Conservation (phyloP, 2,329 filamentous ascomycete genomes). For the Cladorrhinum sp. region DNA sequence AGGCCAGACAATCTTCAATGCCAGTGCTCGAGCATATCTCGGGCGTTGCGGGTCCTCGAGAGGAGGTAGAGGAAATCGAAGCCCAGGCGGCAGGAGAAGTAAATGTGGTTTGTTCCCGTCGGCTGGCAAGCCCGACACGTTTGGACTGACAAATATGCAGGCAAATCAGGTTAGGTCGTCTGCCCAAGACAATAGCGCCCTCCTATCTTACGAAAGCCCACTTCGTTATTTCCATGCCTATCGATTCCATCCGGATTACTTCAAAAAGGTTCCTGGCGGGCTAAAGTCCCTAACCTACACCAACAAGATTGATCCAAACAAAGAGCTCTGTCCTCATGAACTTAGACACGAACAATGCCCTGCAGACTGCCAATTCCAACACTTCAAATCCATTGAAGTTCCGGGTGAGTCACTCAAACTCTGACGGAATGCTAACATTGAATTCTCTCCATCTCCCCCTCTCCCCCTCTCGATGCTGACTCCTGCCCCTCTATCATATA, state of each 20-base stretch:
- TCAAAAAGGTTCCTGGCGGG: slow-evolving; percentile 66
- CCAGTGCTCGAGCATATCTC: slow-evolving; percentile 34
- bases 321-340: slow-evolving; percentile 74
- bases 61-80: slow-evolving; percentile 29
- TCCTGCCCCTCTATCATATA: slow-evolving; percentile 40
- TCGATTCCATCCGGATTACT: slow-evolving; percentile 81
- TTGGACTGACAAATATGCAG: slow-evolving; percentile 27
- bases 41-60: slow-evolving; percentile 26
- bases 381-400: slow-evolving; percentile 71
- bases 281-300: slow-evolving; percentile 91
- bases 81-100: slow-evolving; percentile 41
- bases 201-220: slow-evolving; percentile 73
- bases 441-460: slow-evolving; percentile 25
- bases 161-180: slow-evolving; percentile 10
- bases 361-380: slow-evolving; percentile 69
- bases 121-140: not conserved
- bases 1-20: slow-evolving; percentile 21
- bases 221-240: slow-evolving; percentile 81
- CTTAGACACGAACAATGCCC: slow-evolving; percentile 65
- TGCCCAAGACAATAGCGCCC: slow-evolving; percentile 15
- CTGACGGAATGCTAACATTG: slow-evolving; percentile 31
- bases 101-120: slow-evolving; percentile 34
- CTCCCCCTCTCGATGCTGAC: slow-evolving; percentile 49
- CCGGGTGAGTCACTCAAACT: slow-evolving; percentile 62
- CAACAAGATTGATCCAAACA: slow-evolving; percentile 77